Evolutionary conservation across 345 rosid genomes (phyloP).

Genomic region (Rhodamnia rubescens): DNA sequence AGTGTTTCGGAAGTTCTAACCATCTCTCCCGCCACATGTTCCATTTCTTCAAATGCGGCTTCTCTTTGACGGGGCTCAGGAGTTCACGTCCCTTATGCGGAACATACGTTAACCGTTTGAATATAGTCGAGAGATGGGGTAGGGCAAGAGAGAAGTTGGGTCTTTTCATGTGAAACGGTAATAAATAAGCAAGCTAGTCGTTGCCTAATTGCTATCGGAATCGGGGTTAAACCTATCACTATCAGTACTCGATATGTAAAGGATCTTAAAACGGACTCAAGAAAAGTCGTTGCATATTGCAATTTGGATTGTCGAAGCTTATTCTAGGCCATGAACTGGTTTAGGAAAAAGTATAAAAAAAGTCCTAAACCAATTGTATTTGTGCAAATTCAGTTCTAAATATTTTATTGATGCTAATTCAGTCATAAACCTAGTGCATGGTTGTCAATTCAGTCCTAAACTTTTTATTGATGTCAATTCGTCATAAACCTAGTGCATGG

Average conservation of each 20-base stretch:
- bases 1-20: not conserved
- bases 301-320: not conserved
- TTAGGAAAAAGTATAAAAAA: not conserved
- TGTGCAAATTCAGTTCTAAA: too few species aligned
- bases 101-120: not conserved
- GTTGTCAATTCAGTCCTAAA: too few species aligned
- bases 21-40: not conserved
- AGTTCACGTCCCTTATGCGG: not conserved
- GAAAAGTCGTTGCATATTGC: not conserved
- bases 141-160: not conserved
- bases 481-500: too few species aligned
- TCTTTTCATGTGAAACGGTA: not conserved
- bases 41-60: not conserved
- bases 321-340: not conserved
- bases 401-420: not conserved
- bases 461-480: too few species aligned
- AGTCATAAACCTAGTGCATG: not conserved
- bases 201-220: accelerated
- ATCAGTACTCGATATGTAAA: not conserved
- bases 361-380: not conserved
- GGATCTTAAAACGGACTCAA: not conserved
- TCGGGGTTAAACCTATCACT: not conserved
- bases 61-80: not conserved
- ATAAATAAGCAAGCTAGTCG: not conserved
- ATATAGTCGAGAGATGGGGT: not conserved